Evolutionary conservation across 78 protist species (phyloP).

Genomic region (Mastigamoeba balamuthi): DNA sequence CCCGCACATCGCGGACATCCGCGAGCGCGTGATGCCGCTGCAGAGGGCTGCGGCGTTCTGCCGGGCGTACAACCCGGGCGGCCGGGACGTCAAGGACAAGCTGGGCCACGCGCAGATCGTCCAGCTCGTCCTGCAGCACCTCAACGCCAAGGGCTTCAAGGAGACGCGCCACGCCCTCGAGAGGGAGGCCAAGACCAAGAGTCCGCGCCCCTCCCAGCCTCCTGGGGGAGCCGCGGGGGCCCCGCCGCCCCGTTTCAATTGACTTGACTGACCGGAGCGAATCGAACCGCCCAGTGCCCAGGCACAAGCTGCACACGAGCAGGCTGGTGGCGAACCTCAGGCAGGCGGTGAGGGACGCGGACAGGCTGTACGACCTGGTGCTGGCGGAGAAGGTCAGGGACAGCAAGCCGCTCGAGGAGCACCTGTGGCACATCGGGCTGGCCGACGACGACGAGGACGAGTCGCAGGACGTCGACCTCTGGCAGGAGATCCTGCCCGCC

Average conservation of each 20-base stretch:
- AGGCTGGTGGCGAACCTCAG: slow-evolving; percentile 18
- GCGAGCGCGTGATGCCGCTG: neutral
- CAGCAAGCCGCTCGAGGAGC: slow-evolving; percentile 16
- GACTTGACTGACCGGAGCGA: too few species aligned
- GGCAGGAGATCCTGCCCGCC: neutral
- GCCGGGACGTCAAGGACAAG: slow-evolving; percentile 30
- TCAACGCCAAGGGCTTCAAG: slow-evolving; percentile 31
- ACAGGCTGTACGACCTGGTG: slow-evolving; percentile 41
- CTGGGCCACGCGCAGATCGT: slow-evolving; percentile 12
- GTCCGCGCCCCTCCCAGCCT: neutral
- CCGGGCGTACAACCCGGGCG: slow-evolving; percentile 12
- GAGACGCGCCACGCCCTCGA: slow-evolving; percentile 19
- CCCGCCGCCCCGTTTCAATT: too few species aligned
- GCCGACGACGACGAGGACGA: slow-evolving; percentile 30
- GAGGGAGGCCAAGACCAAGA: slow-evolving; percentile 10
- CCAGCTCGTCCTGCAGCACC: slow-evolving; percentile 41
- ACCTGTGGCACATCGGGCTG: slow-evolving; percentile 23
- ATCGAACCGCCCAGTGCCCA: slow-evolving; percentile 39
- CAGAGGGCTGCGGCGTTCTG: neutral
- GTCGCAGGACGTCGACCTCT: neutral
- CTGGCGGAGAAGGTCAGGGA: neutral
- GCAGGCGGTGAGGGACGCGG: slow-evolving; percentile 31
- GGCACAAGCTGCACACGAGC: slow-evolving; percentile 8
- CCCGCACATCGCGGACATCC: neutral
- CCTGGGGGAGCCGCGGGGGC: too few species aligned